phyloP scores from a whole-genome alignment of 768 basidiomycete genomes.

The Boletus sp. region DNA sequence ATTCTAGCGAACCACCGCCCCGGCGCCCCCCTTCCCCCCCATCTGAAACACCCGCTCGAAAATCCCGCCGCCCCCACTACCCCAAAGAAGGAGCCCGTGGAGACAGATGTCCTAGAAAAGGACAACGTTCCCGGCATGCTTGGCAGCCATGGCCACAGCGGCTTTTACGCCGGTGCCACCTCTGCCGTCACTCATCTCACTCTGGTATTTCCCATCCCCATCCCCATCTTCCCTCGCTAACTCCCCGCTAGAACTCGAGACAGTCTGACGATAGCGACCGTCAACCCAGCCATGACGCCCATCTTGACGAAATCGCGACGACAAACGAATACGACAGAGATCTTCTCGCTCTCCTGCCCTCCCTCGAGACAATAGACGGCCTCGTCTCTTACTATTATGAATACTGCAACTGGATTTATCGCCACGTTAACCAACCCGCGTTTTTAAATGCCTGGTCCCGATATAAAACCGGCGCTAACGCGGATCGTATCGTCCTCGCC shows the following conservation, averaged over 20 bases:
- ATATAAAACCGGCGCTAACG: conserved; percentile 64
- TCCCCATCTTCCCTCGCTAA: conserved; percentile 16
- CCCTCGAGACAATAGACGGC: conserved; percentile 65
- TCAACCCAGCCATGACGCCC: conserved; percentile 50
- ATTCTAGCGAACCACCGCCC: conserved; percentile 34
- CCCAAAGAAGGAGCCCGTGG: conserved; percentile 54
- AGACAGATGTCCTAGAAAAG: conserved; percentile 47
- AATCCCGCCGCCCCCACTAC: conserved; percentile 32
- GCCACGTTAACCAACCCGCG: conserved; percentile 64
- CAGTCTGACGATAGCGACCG: conserved; percentile 53
- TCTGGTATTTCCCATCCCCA: conserved; percentile 40
- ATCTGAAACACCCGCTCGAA: conserved; percentile 29
- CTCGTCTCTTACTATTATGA: conserved; percentile 79
- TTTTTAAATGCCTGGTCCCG: conserved; percentile 69
- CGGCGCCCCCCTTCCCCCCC: conserved; percentile 15
- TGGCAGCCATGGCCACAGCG: conserved; percentile 62
- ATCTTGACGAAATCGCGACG: conserved; percentile 39
- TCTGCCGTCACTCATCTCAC: conserved; percentile 69
- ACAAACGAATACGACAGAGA: conserved; percentile 68
- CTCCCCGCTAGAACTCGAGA: conserved; percentile 38
- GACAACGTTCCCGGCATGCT: conserved; percentile 60
- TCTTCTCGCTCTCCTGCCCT: conserved; percentile 63
- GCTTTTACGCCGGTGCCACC: conserved; percentile 78
- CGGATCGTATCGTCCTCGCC: conserved; percentile 68
- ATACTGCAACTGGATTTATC: conserved; percentile 86